Base-by-base conservation (phyloP, 495 filamentous ascomycete genomes). In the Penicillium ochrochloron region DNA sequence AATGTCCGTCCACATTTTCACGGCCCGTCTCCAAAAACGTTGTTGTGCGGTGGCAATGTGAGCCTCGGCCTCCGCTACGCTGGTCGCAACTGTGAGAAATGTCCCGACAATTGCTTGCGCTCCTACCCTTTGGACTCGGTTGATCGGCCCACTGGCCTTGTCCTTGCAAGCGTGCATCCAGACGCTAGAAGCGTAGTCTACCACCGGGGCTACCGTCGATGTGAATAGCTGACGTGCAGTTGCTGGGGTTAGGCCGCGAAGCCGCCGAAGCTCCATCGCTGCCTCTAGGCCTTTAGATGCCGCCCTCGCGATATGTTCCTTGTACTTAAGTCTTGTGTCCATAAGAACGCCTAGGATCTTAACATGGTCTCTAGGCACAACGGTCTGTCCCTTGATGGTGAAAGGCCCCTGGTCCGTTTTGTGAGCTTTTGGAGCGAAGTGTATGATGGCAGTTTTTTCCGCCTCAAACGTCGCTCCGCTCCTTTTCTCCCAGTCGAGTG, bases 101-200 rank as follows among this genome's bases (percentile, higher is more conserved):
- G 54, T 62, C 54, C 72, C 72, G 33, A 72, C 59, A 64, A 78
- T 73, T 9, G 69, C 74, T 62, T 76, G 70, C 21, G 70, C 74
- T 61, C 69, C 69, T 50, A 74, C 60, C 60, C 67, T 71, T 67
- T 78, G 70, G 5, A 78, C 62, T 23, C 59, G 53, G 33, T 66
- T 62, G 54, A 66, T 66, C 48, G 64, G 59, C 12, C 57, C 66
- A 46, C 58, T 63, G 46, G 10, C 34, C 41, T 71, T 72, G 57
- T 66, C 56, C 51, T 65, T 69, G 63, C 31, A 72, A 10, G 63
- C 67, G 54, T 74, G 68, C 63, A 73, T 76, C 70, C 53, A 76
- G 46, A 70, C 66, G 66, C 72, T 74, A 33, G 66, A 74, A 29
- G 72, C 68, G 34, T 76, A 76, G 66, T 76, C 74, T 42, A 74